phyloP scores from a whole-genome alignment of 305 asterid species.

The Fraxinus xanthoxyloides region DNA sequence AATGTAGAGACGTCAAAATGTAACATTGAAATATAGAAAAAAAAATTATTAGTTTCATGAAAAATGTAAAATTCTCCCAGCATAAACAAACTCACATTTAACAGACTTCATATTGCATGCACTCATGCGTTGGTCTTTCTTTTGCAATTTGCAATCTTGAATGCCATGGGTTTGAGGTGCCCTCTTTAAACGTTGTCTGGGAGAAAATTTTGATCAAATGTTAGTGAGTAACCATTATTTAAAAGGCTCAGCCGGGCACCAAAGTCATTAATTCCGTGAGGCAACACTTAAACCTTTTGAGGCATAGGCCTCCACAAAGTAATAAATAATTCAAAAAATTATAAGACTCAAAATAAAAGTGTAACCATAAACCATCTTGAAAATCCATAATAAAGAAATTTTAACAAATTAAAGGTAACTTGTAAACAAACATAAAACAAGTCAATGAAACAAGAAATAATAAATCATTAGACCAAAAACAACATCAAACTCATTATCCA shows the following conservation, averaged over 20 bases:
- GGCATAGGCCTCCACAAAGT: neutral
- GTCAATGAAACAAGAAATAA: neutral
- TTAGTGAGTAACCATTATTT: neutral
- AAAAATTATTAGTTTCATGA: slow-evolving; percentile 2
- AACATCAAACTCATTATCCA: neutral
- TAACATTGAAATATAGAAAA: neutral
- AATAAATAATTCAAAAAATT: neutral
- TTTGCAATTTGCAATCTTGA: slow-evolving; percentile 30
- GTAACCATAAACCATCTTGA: neutral
- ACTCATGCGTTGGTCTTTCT: slow-evolving; percentile 21
- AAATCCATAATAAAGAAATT: neutral
- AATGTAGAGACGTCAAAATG: neutral
- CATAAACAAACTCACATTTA: slow-evolving; percentile 35
- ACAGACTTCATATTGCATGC: slow-evolving; percentile 25
- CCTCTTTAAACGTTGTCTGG: slow-evolving; percentile 44
- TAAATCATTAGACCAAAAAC: neutral
- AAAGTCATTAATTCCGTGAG: neutral
- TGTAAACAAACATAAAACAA: neutral
- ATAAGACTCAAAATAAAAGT: neutral
- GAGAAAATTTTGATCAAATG: slow-evolving; percentile 19
- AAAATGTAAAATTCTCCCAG: slow-evolving; percentile 3
- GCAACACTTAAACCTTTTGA: neutral
- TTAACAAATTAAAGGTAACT: neutral
- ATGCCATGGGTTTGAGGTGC: slow-evolving; percentile 30
- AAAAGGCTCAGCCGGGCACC: neutral